Evolutionary conservation across 73 alveolate species (phyloP).

Genomic region (Paramecium sonneborni): DNA sequence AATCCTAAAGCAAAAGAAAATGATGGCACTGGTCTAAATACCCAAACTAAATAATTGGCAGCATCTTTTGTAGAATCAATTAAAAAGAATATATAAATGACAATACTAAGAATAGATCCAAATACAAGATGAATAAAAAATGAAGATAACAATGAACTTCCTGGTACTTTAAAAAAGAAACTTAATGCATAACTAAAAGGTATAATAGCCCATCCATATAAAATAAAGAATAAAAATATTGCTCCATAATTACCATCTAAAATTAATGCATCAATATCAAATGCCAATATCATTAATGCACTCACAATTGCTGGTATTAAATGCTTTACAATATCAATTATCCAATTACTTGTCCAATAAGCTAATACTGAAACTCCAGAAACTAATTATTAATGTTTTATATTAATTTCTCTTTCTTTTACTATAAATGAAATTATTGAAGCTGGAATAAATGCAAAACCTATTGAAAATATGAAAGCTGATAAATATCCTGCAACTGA

Average conservation of each 20-base stretch:
- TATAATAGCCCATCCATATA: conserved; percentile 88
- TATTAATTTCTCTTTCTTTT: conserved; percentile 92
- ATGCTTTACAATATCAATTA: conserved; percentile 89
- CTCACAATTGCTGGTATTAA: conserved; percentile 71
- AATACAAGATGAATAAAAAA: conserved; percentile 79
- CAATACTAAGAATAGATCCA: conserved; percentile 76
- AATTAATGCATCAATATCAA: conserved; percentile 52
- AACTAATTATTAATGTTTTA: conserved; percentile 91
- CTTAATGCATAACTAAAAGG: conserved; percentile 88
- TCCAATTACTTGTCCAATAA: conserved; percentile 92
- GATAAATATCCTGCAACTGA: conserved; percentile 64
- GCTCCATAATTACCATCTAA: conserved; percentile 67
- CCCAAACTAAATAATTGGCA: conserved; percentile 55
- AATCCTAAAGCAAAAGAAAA: conserved; percentile 68
- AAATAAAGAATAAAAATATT: conserved; percentile 71
- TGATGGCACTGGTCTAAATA: conserved; percentile 67
- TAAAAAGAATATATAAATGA: conserved; percentile 62
- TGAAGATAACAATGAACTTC: conserved; percentile 73
- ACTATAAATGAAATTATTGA: conserved; percentile 84
- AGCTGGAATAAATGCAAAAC: conserved; percentile 95
- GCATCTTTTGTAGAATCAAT: conserved; percentile 70
- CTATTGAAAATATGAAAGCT: conserved; percentile 87
- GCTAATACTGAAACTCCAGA: conserved; percentile 88
- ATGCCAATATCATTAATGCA: conserved; percentile 27
- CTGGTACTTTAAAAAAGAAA: conserved; percentile 76